Evolutionary conservation across 176 grass and related monocot species (phyloP), one percentile per base, ranked within the genome.

Genomic region (barley (Hordeum vulgare)): DNA sequence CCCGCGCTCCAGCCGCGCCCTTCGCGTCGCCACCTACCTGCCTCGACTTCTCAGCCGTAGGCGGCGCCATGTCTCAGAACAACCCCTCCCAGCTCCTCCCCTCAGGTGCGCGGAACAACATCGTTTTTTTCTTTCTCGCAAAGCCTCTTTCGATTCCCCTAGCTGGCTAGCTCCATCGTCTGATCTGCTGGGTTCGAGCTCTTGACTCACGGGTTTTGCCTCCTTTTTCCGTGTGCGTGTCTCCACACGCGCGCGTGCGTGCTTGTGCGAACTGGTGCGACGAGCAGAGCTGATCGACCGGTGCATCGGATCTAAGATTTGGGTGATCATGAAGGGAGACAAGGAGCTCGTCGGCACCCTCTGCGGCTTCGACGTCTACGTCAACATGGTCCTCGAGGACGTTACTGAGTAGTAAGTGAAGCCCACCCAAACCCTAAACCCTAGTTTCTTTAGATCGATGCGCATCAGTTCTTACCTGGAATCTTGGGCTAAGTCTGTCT

Each of bases 311-410:
- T 99, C 93, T 77, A 99, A 96, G 91, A 99, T 99, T 71, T 99
- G 96, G 96, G 96, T 99, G 59, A 99, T 99, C 79, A 99, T 99
- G 93, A 99, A 96, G 85, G 96, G 96, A 1, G 96, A 99, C 81
- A 99, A 99, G 93, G 96, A 99, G 85, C 93, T 99, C 33, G 93
- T 99, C 8, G 96, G 96, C 9, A 99, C 96, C 12, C 93, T 99
- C 28, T 88, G 87, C 71, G 96, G 96, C 14, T 99, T 99, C 35
- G 96, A 99, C 61, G 96, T 99, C 77, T 99, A 99, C 79, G 96
- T 99, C 81, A 99, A 99, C 81, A 99, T 99, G 96, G 96, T 99
- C 82, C 96, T 99, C 31, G 96, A 99, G 85, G 96, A 99, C 89
- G 96, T 99, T 85, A 96, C 93, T 3, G 96, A 99, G 81, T 99